Evolutionary conservation across 208 protist genomes (phyloP).

Genomic region (Leishmania major): DNA sequence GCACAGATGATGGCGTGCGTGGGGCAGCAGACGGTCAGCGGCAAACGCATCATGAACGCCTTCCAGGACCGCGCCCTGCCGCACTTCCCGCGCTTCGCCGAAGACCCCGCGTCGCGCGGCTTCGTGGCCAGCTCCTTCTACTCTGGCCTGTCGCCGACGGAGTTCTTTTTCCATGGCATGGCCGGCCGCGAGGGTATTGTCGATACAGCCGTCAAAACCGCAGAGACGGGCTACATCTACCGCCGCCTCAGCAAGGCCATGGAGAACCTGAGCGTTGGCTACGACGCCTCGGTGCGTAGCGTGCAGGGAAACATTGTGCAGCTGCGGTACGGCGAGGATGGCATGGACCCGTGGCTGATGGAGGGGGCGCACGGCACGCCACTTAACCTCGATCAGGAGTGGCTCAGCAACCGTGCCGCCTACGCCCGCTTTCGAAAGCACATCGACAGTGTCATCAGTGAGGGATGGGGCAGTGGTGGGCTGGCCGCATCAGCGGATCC

Average conservation of each 20-base stretch:
- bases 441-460: conserved; percentile 1
- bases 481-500: conserved; percentile 1
- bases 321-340: conserved; percentile 99
- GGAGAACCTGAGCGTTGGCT: conserved; percentile 98
- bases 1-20: conserved; percentile 99
- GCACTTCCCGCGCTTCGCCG: conserved; percentile 95
- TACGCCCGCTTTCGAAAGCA: conserved; percentile 50
- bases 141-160: conserved; percentile 96
- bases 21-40: conserved; percentile 99
- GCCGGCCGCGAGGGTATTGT: conserved; percentile 98
- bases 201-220: conserved; percentile 99
- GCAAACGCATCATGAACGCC: conserved; percentile 97
- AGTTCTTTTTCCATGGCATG: conserved; percentile 99
- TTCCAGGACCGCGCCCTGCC: conserved; percentile 98
- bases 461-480: not conserved
- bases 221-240: conserved; percentile 99
- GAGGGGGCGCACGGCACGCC: conserved; percentile 89
- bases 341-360: conserved; percentile 98
- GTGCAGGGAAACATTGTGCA: conserved; percentile 95
- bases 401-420: conserved; percentile 62
- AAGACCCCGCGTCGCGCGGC: conserved; percentile 94
- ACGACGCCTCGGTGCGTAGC: conserved; percentile 99
- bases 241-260: conserved; percentile 99
- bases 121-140: conserved; percentile 99
- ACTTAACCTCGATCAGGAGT: conserved; percentile 87